Base-by-base conservation (phyloP, 306 rosid genomes). In the Clitoria ternatea region DNA sequence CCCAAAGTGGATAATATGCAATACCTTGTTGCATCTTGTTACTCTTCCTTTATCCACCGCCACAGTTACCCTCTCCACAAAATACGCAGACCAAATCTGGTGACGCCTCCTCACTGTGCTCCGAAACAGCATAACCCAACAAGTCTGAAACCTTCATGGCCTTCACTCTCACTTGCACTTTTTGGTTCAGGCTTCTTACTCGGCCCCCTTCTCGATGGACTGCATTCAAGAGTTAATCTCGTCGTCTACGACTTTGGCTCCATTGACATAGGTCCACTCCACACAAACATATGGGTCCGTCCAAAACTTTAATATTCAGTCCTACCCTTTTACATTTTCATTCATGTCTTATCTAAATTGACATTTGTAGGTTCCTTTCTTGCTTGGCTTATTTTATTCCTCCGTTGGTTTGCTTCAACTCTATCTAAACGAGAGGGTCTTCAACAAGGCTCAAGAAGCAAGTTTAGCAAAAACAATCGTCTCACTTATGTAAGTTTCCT, bases 141-240 rank as follows among this genome's bases (percentile, higher is more conserved):
- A 13, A 79, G 61, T 4, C 79, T 54, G 1, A 59, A 11, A 86
- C 81, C 76, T 61, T 61, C 81, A 17, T 88, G 96, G 96, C 89
- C 82, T 20, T 65, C 64, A 10, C 68, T 90, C 12, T 75, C 93
- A 5, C 50, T 85, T 17, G 69, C 89, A 12, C 90, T 90, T 30
- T 93, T 90, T 44, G 86, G 89, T 26, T 40, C 90, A 0, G 97
- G 97, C 29, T 85, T 87, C 84, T 24, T 80, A 19, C 5, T 88
- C 1, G 98, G 98, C 50, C 90, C 97, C 47, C 81, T 93, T 56
- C 68, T 93, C 17, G 98, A 90, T 63, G 97, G 96, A 12, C 85
- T 90, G 62, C 96, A 93, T 76, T 93, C 98, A 1, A 73, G 92
- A 62, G 97, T 93, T 13, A 77, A 85, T 66, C 97, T 90, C 17